These are phyloP conservation scores for Tephrocybe sp. DNA, from an alignment of 768 basidiomycete species.

Conservation along the genomic window DNA sequence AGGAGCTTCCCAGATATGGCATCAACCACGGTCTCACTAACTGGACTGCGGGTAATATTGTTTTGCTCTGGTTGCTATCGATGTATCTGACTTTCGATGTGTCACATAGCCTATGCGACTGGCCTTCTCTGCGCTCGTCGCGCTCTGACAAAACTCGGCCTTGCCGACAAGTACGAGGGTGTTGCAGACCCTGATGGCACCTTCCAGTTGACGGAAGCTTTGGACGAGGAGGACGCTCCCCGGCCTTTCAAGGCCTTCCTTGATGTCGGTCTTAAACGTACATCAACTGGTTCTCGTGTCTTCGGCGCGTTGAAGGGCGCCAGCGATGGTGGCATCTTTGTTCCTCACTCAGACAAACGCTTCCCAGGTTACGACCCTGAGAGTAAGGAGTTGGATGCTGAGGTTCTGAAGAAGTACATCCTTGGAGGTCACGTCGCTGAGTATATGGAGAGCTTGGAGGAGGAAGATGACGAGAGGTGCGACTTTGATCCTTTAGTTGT, in stretches of 20 bases:
- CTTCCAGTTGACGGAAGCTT: constrained; percentile 74
- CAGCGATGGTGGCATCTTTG: constrained; percentile 94
- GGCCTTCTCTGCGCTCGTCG: constrained; percentile 94
- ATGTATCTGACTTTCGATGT: constrained; percentile 2
- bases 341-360: constrained; percentile 96
- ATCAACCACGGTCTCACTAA: constrained; percentile 98
- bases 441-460: constrained; percentile 99
- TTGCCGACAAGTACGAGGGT: constrained; percentile 98
- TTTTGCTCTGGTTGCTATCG: neutral
- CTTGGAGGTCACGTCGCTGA: constrained; percentile 96
- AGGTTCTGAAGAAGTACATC: constrained; percentile 97
- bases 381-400: constrained; percentile 88
- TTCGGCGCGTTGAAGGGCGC: constrained; percentile 99
- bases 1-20: constrained; percentile 92
- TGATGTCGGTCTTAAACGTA: constrained; percentile 97
- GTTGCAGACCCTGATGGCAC: constrained; percentile 89
- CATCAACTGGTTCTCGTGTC: constrained; percentile 94
- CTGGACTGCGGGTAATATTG: constrained; percentile 84
- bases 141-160: constrained; percentile 90
- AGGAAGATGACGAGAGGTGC: constrained; percentile 97
- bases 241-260: constrained; percentile 99
- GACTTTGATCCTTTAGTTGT: constrained; percentile 14
- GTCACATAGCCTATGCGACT: constrained; percentile 81
- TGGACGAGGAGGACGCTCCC: constrained; percentile 91
- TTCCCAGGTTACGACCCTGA: constrained; percentile 98